These are phyloP conservation scores for Neopestalotiopsis rosae DNA, from an alignment of 2,329 filamentous ascomycete genomes.

Conservation along the genomic window DNA sequence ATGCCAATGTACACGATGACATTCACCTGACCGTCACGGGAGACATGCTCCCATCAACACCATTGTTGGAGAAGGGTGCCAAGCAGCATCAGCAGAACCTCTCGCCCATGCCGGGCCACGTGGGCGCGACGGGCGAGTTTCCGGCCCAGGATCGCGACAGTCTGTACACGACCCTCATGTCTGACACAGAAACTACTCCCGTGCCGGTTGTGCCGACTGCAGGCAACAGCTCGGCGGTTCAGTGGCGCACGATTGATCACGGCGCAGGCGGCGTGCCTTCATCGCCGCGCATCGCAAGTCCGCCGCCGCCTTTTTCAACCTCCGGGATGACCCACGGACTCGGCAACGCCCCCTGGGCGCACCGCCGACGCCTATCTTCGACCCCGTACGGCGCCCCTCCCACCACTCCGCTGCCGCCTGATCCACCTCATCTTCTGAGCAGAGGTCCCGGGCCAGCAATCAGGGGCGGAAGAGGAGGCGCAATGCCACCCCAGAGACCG, in stretches of 20 bases:
- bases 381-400: conserved; percentile 23
- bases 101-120: not conserved
- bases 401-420: not conserved
- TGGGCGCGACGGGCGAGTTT: conserved; percentile 14
- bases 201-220: conserved; percentile 13
- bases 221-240: conserved; percentile 28
- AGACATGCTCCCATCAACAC: conserved; percentile 28
- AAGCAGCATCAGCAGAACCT: not conserved
- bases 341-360: conserved; percentile 34
- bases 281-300: conserved; percentile 17
- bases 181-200: not conserved
- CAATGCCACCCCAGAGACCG: not conserved
- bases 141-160: not conserved
- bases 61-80: conserved; percentile 30
- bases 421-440: not conserved
- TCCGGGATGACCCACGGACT: conserved; percentile 18
- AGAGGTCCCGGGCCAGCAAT: not conserved
- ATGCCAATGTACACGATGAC: conserved; percentile 11
- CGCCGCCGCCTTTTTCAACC: conserved; percentile 22
- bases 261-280: conserved; percentile 13
- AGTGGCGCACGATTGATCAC: conserved; percentile 24
- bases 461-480: not conserved
- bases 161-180: conserved; percentile 6
- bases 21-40: conserved; percentile 21
- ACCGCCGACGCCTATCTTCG: conserved; percentile 30